Evolutionary conservation across 352 stramenopile genomes (phyloP).

Genomic region (Phytophthora fragariae): DNA sequence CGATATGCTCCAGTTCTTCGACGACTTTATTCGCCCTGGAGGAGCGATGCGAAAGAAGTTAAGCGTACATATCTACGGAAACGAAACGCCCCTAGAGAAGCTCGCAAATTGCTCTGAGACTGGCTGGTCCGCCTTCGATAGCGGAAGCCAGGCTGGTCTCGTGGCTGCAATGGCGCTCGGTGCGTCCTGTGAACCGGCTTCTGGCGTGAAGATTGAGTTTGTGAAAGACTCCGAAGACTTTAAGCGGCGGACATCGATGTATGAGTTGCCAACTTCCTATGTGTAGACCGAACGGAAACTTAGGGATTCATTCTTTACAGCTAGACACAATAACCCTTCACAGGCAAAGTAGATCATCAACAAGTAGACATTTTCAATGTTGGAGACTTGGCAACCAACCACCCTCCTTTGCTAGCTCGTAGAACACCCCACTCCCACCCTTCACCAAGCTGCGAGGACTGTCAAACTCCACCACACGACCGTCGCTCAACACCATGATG

Average conservation of each 20-base stretch:
- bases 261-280: conserved; percentile 23
- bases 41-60: conserved; percentile 51
- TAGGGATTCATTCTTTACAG: not conserved
- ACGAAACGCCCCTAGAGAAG: conserved; percentile 37
- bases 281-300: conserved; percentile 2
- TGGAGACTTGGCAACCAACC: conserved; percentile 15
- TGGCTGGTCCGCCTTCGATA: conserved; percentile 33
- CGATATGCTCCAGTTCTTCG: conserved; percentile 78
- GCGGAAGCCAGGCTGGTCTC: conserved; percentile 10
- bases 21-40: conserved; percentile 51
- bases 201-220: conserved; percentile 24
- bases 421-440: conserved; percentile 22
- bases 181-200: not conserved
- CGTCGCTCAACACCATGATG: no score
- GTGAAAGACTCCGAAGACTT: conserved; percentile 39
- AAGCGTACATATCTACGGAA: conserved; percentile 68
- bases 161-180: conserved; percentile 26
- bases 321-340: not conserved
- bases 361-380: not conserved
- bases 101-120: conserved; percentile 25
- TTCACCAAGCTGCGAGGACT: conserved; percentile 47
- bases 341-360: not conserved
- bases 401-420: conserved; percentile 29
- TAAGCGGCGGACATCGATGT: conserved; percentile 30
- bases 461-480: conserved; percentile 83